Percentiles rank a stretch among this genome's conserved stretches.
These are phyloP conservation scores for Pleurotus giganteus DNA, from an alignment of 768 basidiomycete species.

Conservation along the genomic window DNA sequence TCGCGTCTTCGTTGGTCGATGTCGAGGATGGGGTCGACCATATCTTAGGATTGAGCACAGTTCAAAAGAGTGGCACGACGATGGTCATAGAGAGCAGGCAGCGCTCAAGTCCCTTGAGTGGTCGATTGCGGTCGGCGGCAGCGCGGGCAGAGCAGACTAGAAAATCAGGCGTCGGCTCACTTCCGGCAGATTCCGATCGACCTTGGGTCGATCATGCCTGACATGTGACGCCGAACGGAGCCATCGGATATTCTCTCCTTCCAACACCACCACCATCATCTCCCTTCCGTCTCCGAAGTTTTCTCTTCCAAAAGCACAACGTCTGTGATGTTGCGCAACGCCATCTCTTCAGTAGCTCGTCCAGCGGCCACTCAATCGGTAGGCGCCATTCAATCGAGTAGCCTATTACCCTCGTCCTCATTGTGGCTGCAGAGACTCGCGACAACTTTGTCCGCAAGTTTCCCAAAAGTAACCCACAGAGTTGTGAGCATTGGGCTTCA, in stretches of 20 bases:
- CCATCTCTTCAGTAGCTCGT: slow-evolving; percentile 54
- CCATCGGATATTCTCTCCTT: slow-evolving; percentile 8
- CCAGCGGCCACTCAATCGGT: slow-evolving; percentile 53
- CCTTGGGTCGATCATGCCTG: slow-evolving; percentile 7
- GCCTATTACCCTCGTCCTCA: not conserved
- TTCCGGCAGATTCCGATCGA: slow-evolving; percentile 1
- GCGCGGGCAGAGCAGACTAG: no score
- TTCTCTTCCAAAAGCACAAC: slow-evolving; percentile 26
- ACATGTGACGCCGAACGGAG: slow-evolving; percentile 5
- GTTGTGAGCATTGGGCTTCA: slow-evolving; percentile 33
- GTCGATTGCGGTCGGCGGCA: not conserved
- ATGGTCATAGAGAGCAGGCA: not conserved
- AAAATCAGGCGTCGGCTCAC: no score
- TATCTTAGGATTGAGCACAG: no score
- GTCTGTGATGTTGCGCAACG: slow-evolving; percentile 65
- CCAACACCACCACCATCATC: slow-evolving; percentile 16
- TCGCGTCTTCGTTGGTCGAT: slow-evolving; percentile 33
- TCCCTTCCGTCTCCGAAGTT: slow-evolving; percentile 26
- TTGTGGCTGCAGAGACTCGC: slow-evolving; percentile 52
- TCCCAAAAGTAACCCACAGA: slow-evolving; percentile 70
- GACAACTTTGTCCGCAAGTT: slow-evolving; percentile 76
- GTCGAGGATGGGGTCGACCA: not conserved
- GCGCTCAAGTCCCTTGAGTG: not conserved
- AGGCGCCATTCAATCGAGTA: slow-evolving; percentile 18
- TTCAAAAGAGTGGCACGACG: slow-evolving; percentile 6